phyloP scores from a whole-genome alignment of 805 yeast genomes.

The Millerozyma acaciae region DNA sequence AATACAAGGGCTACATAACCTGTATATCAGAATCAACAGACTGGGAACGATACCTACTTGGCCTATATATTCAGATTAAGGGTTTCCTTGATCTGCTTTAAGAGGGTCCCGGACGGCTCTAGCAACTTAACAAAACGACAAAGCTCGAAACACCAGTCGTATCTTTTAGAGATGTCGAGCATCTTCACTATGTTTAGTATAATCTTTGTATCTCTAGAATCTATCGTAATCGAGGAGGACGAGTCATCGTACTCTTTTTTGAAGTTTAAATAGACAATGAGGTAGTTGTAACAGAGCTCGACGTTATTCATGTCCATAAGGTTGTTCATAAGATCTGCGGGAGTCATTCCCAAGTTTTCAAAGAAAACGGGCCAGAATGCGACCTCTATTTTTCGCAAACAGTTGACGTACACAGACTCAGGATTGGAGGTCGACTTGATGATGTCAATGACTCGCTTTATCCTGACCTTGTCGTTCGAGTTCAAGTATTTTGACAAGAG shows the following conservation, averaged over 20 bases:
- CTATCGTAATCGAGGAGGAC: conserved; percentile 15
- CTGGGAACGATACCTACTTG: neutral
- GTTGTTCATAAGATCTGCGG: conserved; percentile 42
- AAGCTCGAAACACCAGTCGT: conserved; percentile 54
- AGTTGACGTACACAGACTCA: conserved; percentile 44
- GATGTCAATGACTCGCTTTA: conserved; percentile 16
- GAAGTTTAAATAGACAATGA: conserved; percentile 49
- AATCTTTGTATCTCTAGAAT: conserved; percentile 35
- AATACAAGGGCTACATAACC: conserved; percentile 5
- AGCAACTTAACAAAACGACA: conserved; percentile 51
- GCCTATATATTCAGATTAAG: too few relatives aligned
- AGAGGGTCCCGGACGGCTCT: conserved; percentile 37
- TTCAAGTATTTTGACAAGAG: conserved; percentile 42
- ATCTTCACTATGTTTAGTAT: conserved; percentile 42
- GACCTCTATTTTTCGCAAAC: conserved; percentile 57
- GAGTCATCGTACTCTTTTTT: conserved; percentile 36
- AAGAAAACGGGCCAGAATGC: conserved; percentile 53
- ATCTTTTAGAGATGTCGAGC: conserved; percentile 37
- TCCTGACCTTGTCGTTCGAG: conserved; percentile 11
- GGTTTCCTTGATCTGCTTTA: conserved; percentile 11
- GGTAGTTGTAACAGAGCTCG: conserved; percentile 47
- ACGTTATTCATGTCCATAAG: conserved; percentile 39
- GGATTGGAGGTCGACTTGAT: conserved; percentile 16
- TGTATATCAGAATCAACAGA: too few relatives aligned
- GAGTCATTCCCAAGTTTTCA: conserved; percentile 36